These are phyloP conservation scores for Schizophyllum commune DNA, from an alignment of 1,284 basidiomycete genomes.

Conservation along the genomic window DNA sequence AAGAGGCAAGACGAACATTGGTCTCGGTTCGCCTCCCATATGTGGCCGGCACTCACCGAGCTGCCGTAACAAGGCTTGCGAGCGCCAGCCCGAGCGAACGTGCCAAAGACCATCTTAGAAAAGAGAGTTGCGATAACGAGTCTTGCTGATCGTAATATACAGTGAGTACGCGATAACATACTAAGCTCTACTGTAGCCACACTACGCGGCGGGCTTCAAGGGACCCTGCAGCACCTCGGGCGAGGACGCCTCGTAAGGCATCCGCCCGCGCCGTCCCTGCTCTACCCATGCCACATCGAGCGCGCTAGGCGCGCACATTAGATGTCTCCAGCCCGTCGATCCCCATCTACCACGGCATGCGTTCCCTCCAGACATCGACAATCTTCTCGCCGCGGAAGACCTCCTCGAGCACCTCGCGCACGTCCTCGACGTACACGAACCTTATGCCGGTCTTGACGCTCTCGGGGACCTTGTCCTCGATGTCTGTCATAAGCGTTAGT, in stretches of 20 bases:
- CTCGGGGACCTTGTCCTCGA: constrained; percentile 92
- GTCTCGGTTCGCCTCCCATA: too few species aligned
- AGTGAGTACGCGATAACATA: neutral
- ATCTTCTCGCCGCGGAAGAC: constrained; percentile 65
- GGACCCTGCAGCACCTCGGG: too few species aligned
- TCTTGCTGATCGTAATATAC: neutral
- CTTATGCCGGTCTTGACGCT: constrained; percentile 91
- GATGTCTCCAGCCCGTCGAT: neutral
- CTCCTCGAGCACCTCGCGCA: constrained; percentile 80
- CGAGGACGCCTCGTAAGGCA: too few species aligned
- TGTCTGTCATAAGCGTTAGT: constrained; percentile 37
- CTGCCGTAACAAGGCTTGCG: too few species aligned
- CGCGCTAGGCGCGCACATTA: neutral
- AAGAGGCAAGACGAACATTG: too few species aligned
- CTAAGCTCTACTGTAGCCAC: neutral
- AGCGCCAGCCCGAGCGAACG: too few species aligned
- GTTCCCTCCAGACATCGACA: constrained; percentile 58
- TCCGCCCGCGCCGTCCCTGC: too few species aligned
- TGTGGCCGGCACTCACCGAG: too few species aligned
- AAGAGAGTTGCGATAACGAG: neutral
- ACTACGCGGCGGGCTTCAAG: neutral
- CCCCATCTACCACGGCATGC: neutral
- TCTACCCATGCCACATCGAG: neutral
- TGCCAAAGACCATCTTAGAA: too few species aligned
- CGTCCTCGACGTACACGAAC: constrained; percentile 91